Conservation (phyloP, 768 basidiomycete genomes). For the Antrodiella citrinella region DNA sequence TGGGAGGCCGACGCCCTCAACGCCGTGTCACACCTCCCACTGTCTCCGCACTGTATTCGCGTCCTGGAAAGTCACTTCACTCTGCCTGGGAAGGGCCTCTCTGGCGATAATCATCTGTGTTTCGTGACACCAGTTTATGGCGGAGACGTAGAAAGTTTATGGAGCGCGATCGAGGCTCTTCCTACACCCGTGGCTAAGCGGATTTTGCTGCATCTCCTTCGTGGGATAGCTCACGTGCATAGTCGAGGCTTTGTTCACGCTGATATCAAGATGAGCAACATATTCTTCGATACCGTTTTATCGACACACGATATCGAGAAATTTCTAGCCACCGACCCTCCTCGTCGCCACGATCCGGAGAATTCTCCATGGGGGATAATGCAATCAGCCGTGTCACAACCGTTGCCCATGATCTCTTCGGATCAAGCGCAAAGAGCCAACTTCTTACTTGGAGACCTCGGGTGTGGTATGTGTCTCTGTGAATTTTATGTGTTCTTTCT, state of each 20-base stretch:
- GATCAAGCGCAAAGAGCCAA: background rate
- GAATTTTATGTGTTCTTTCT: too few species aligned
- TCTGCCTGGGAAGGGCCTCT: background rate
- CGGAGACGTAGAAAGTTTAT: too few species aligned
- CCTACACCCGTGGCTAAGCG: background rate
- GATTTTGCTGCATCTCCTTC: background rate
- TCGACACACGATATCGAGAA: background rate
- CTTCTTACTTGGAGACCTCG: background rate
- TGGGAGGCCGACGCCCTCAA: background rate
- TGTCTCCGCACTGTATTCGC: background rate
- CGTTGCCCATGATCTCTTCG: background rate
- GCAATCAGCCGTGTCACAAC: slow-evolving; percentile 1
- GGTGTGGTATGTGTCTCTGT: background rate
- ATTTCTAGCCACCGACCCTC: background rate
- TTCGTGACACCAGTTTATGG: background rate
- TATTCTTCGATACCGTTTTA: background rate
- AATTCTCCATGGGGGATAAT: background rate
- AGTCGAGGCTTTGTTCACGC: background rate
- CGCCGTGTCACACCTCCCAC: background rate
- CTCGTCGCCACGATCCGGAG: background rate
- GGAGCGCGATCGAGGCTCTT: background rate
- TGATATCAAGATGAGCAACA: background rate
- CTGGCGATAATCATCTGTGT: background rate
- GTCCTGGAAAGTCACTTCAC: background rate
- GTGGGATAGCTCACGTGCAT: slow-evolving; percentile 1